Base-by-base conservation (phyloP, 2,329 filamentous ascomycete species). In the Botrytis galanthina region DNA sequence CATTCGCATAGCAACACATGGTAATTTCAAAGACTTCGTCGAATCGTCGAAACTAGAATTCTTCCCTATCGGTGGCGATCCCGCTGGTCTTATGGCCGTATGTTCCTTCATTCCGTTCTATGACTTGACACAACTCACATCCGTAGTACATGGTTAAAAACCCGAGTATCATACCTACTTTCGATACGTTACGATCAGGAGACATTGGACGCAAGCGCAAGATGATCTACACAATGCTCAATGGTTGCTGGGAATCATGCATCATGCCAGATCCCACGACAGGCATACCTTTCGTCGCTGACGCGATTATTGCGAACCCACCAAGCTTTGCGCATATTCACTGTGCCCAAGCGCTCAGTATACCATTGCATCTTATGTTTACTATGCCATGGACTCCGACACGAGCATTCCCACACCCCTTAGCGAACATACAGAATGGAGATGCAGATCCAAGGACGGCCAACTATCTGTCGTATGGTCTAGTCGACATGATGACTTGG, bases 311-410 rank as follows among this genome's bases (percentile, higher is more conserved):
- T 16, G 48, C 26, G 26, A 51, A 51, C 12, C 48, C 48, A 14
- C 48, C 48, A 51, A 51, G 26, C 48, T 51, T 51, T n/a, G 48
- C 12, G 26, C 26, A 51, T 12, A 51, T 51, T n/a, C 26, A 51
- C 12, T 51, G 48, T 6, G 48, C 48, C 12, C 48, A 51, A n/a
- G 26, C 10, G 5, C 26, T 51, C 12, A n/a, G 48, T n/a, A 26
- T 51, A 7, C 48, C 48, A n/a, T n/a, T 51, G 26, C 26, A n/a
- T 26, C 48, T 51, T 16, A 51, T 51, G 48, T 51, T 51, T 51
- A 51, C 26, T 51, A 51, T 51, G 26, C 48, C 39, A 71, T 73
- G 70, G 61, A 48, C 22, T 48, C 46, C 9, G 48, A 51, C 48
- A 51, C 22, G 22, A 51, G 22, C 22, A 1, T 51, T 51, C 22